These are phyloP conservation scores for Psilocybe mexicana DNA, from an alignment of 1,284 basidiomycete species.

Conservation along the genomic window DNA sequence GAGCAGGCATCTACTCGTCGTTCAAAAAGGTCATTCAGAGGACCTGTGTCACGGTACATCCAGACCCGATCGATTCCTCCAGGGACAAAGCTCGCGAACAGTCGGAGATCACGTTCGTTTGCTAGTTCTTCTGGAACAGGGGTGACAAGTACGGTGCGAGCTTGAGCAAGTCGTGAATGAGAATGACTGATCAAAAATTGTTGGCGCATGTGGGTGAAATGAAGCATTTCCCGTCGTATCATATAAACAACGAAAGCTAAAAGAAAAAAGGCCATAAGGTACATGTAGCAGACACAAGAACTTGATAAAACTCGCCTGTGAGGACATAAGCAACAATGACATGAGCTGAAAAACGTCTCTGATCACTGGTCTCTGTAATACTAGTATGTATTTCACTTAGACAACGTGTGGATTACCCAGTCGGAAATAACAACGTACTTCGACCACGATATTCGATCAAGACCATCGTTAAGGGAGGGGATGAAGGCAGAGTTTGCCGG, in stretches of 20 bases:
- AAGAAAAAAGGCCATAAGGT: constrained; percentile 3
- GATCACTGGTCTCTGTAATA: constrained; percentile 35
- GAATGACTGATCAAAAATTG: constrained; percentile 64
- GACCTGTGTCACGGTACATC: constrained; percentile 60
- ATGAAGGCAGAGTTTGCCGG: constrained; percentile 60
- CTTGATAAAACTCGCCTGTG: constrained; percentile 37
- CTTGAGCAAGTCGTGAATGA: constrained; percentile 68
- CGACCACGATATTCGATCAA: constrained; percentile 47
- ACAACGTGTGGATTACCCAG: not conserved
- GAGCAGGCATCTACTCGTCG: constrained; percentile 55
- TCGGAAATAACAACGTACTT: constrained; percentile 37
- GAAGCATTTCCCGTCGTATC: constrained; percentile 63
- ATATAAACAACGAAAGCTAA: constrained; percentile 71
- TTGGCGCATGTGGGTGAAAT: constrained; percentile 70
- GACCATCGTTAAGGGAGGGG: constrained; percentile 30
- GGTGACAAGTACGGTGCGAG: constrained; percentile 77
- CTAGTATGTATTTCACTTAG: constrained; percentile 19
- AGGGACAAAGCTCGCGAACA: constrained; percentile 70
- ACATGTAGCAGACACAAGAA: not conserved
- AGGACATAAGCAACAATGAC: constrained; percentile 47
- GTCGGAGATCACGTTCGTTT: constrained; percentile 59
- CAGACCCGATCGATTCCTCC: constrained; percentile 80
- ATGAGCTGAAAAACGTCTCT: constrained; percentile 48
- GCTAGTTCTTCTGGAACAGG: constrained; percentile 66
- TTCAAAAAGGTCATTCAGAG: constrained; percentile 65